Base-by-base conservation (phyloP, 495 filamentous ascomycete species). In the Penicillium parvum region DNA sequence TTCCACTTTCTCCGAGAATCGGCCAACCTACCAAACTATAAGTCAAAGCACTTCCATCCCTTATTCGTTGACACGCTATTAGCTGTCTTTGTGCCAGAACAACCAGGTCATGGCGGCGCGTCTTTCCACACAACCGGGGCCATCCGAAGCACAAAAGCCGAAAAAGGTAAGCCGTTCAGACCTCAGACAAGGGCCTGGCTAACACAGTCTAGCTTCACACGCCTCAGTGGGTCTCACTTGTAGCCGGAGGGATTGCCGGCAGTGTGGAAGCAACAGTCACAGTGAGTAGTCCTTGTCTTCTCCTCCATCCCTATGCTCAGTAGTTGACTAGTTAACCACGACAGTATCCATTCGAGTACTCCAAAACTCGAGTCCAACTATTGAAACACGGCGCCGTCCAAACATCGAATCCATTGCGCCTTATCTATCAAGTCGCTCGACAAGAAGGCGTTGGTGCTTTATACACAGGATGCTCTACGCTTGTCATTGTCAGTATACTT, bases 291-390 rank as follows among this genome's bases (percentile, higher is more conserved):
- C 8, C 17, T 9, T 1, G 0, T 15, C 17, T 29, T 23, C 9
- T 12, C 9, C 12, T 20, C 17, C n/a, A n/a, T n/a, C n/a, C n/a
- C n/a, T 7, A 17, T 47, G 11, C 26, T 40, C 6, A 9, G 15
- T n/a, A 36, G 33, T 21, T 22, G 21, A 45, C 23, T 23, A 11
- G 7, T 19, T 32, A 6, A 47, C n/a, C 8, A 3, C 22, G 3
- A 0, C 37, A 78, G 68, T 83, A 83, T 53, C 81, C 79, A n/a
- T 79, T 84, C 49, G 81, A 83, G 50, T 83, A 82, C 42, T 77
- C 81, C 11, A 84, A 84, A 60, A 84, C 81, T 1, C 69, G 79
- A 14, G 77, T 80, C 4, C 81, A 84, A 48, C 65, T 84, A 0
- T 65, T 73, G 9, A 58, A 69, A 12, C 60, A 72, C 32, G 61